phyloP scores from a whole-genome alignment of 1,284 basidiomycete species.

The Gymnopus androsaceus region DNA sequence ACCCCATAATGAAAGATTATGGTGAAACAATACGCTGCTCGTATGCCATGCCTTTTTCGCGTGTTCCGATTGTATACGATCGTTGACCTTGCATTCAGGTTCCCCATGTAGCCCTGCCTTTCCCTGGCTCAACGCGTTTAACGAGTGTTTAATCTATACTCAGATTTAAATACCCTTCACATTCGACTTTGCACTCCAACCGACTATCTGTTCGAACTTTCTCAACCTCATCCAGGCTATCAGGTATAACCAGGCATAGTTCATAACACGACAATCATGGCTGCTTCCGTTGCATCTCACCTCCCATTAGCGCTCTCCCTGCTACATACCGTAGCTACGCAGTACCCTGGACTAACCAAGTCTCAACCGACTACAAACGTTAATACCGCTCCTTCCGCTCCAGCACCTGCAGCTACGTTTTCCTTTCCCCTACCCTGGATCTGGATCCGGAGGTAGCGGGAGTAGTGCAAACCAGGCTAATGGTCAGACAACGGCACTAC shows the following conservation, averaged over 20 bases:
- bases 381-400: constrained; percentile 23
- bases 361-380: constrained; percentile 19
- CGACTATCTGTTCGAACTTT: neutral
- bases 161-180: constrained; percentile 1
- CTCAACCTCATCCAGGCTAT: neutral
- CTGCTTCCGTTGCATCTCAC: constrained; percentile 40
- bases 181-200: neutral
- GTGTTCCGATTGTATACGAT: neutral
- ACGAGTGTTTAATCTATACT: neutral
- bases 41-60: neutral
- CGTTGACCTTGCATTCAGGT: neutral
- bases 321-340: too few relatives aligned
- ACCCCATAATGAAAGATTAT: too few relatives aligned
- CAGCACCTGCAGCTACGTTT: constrained; percentile 10
- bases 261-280: neutral
- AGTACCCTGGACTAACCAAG: constrained; percentile 45
- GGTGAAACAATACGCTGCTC: too few relatives aligned
- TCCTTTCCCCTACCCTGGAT: constrained; percentile 26
- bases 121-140: neutral
- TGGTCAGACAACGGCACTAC: neutral
- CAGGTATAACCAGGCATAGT: constrained; percentile 1
- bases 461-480: constrained; percentile 9
- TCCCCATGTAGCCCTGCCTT: neutral
- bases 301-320: constrained; percentile 55
- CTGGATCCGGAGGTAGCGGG: constrained; percentile 28